Base-by-base conservation (phyloP, 768 basidiomycete species). In the Leucocoprinus leucothites region DNA sequence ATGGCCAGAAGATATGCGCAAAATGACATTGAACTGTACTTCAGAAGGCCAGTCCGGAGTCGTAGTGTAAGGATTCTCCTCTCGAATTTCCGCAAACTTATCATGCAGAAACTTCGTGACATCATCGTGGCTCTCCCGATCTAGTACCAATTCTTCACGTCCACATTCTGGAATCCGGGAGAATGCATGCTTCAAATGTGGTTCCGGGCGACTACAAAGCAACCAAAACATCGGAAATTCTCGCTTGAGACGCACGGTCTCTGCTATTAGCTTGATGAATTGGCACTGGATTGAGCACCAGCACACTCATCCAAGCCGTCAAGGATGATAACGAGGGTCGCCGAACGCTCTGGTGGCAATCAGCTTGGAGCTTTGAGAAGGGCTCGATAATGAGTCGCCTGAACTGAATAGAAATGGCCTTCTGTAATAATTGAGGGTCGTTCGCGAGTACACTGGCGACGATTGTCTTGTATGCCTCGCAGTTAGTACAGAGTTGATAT, bases 231-330 rank as follows among this genome's bases (percentile, higher is more conserved):
- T 22, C 2, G 51, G 51, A 9, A 51, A 13, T 5, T 19, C 24
- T 14, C 9, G 40, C 9, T 51, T 28, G 1, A 7, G n/a, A 4
- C 34, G 41, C 5, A 43, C 18, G 14, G 38, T 26, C 7, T 51
- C 38, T 4, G 28, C 19, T 11, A 51, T 43, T 16, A 51, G n/a
- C 1, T 41, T 4, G 22, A 50, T 16, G 11, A 56, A 21, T 42
- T 56, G 38, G 21, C 26, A 14, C 31, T 56, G 55, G 47, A 16
- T 9, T 31, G 13, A 35, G 31, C 38, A 13, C 48, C 55, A 9
- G 41, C n/a, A 26, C 55, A 56, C 31, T 56, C 55, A 28, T 56
- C 47, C 2, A 56, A 19, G 13, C 48, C 48, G 36, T 56, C 48
- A 2, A 56, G 13, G 19, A 56, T 43, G n/a, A 56, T 28, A 9